Percentiles rank a stretch among this genome's conserved stretches.
phyloP scores from a whole-genome alignment of 495 filamentous ascomycete genomes.

The Lichenothelia convexa region DNA sequence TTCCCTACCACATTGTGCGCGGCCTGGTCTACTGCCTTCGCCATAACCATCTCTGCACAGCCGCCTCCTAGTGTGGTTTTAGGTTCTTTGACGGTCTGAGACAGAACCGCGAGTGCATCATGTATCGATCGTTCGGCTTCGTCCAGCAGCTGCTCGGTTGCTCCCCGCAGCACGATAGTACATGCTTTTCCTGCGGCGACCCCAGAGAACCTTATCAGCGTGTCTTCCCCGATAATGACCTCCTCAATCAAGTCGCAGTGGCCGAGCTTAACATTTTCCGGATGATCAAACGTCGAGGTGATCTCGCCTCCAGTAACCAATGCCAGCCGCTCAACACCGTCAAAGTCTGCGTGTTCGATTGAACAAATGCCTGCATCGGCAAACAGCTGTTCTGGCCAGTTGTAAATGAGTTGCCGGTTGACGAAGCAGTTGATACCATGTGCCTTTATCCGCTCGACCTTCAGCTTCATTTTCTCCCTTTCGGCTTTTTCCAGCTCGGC shows the following conservation, averaged over 20 bases:
- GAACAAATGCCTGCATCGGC: conserved; percentile 94
- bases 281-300: conserved; percentile 92
- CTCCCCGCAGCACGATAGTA: conserved; percentile 90
- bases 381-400: conserved; percentile 98
- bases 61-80: conserved; percentile 88
- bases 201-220: conserved; percentile 89
- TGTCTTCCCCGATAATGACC: conserved; percentile 94
- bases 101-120: conserved; percentile 90
- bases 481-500: conserved; percentile 95
- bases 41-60: conserved; percentile 97
- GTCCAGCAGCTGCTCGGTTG: conserved; percentile 89
- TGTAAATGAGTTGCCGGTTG: conserved; percentile 97
- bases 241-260: conserved; percentile 94
- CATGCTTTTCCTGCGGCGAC: conserved; percentile 88
- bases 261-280: conserved; percentile 88
- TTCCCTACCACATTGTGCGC: conserved; percentile 91
- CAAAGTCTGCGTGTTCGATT: conserved; percentile 97
- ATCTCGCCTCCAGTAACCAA: conserved; percentile 96
- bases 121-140: conserved; percentile 93
- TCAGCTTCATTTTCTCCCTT: conserved; percentile 96
- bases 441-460: conserved; percentile 96
- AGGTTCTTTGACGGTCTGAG: conserved; percentile 89
- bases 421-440: conserved; percentile 99
- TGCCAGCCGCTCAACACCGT: conserved; percentile 87
- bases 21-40: conserved; percentile 87